Base-by-base conservation (phyloP, 352 stramenopile genomes). In the Pythium chondricola region DNA sequence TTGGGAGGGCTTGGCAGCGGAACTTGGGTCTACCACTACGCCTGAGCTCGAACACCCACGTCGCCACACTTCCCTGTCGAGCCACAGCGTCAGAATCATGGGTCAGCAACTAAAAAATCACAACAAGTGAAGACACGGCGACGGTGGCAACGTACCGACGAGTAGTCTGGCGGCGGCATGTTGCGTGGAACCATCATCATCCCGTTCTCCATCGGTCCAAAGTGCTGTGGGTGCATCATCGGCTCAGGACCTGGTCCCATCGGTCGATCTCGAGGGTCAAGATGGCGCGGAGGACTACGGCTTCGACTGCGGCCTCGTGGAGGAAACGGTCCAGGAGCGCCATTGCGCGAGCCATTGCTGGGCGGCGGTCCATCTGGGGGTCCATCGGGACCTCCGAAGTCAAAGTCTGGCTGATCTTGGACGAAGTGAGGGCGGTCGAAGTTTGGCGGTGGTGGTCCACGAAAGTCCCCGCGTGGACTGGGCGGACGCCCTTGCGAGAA, bases 11-110 rank as follows among this genome's bases (percentile, higher is more conserved):
- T 14, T 64, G 60, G 40, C 70, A 85, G 17, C 74, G 61, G 36
- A 73, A 87, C 32, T 73, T 80, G 14, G 58, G 43, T 29, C 64
- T 63, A 8, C 69, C 65, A 21, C 68, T 81, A 24, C 74, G 67
- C 42, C 70, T 67, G 22, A 85, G 54, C 45, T 84, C 70, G 30
- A 87, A 69, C 1, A 58, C 31, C 55, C 66, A 81, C 30, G 79
- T 49, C 1, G 58, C 52, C 13, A 35, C 41, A 22, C 31, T 36
- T 14, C 37, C 43, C 37, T 52, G 50, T 31, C 13, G n/a, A 9
- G 5, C 10, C 0, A 18, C 4, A 45, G 14, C 36, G 0, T 37
- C 14, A 43, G 9, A 14, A 22, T 18, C 14, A 10, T 3, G 14
- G 14, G 20, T 22, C 18, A 49, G 2, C 30, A 39, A 49, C 6